Base-by-base conservation (phyloP, 306 rosid species). In the Citrullus mucosospermus region DNA sequence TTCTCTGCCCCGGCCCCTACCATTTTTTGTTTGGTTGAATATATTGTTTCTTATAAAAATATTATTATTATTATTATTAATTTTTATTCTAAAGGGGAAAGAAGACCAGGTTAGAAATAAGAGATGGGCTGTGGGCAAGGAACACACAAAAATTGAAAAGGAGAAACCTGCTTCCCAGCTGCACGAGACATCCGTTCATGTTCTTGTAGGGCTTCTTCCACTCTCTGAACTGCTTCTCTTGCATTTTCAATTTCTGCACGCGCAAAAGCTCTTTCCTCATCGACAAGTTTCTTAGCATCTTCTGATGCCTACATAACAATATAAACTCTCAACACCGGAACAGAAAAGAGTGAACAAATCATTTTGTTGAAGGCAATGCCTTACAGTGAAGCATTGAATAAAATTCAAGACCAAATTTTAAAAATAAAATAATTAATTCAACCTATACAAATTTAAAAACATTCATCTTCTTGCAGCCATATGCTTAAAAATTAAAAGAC, bases 211-310 rank as follows among this genome's bases (percentile, higher is more conserved):
- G 93, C 92, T 82, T 85, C 90, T 83, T 93, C 98, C 74, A 93
- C 97, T 81, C 92, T 90, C 84, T 90, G 98, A 60, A 93, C 98
- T 74, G 97, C 91, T 77, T 96, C 92, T 83, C 97, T 88, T 20
- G 98, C 98, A 90, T 79, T 86, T 59, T 93, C 98, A 78, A 93
- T 93, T 90, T 93, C 98, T 77, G 88, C 86, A 58, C 97, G 97
- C 80, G 98, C 96, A 91, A 90, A 91, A 82, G 98, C 98, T 82
- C 98, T 85, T 85, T 93, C 98, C 85, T 88, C 91, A 68, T 93
- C 93, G 15, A 91, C 98, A 75, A 93, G 92, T 80, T 85, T 88
- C 78, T 89, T 91, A 78, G 98, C 98, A 82, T 93, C 98, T 83
- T 89, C 93, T 53, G 98, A 93, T 82, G 98, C 97, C 98, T 93